phyloP scores from a whole-genome alignment of 169 alveolate genomes.

The Eimeria falciformis region DNA sequence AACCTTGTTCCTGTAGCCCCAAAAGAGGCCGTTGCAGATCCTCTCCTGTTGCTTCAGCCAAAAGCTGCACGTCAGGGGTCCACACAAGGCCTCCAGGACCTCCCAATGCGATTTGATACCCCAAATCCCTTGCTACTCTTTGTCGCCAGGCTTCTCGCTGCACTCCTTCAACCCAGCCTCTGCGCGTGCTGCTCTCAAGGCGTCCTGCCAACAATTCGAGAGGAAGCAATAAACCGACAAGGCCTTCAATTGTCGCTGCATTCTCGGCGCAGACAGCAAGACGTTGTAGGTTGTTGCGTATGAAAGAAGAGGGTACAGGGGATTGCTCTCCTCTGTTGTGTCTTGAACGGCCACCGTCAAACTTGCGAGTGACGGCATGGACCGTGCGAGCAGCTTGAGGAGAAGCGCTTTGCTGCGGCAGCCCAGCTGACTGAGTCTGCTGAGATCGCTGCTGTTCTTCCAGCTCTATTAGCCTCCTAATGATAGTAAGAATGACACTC shows the following conservation, averaged over 20 bases:
- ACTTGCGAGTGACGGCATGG: slow-evolving; percentile 22
- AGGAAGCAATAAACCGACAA: slow-evolving; percentile 1
- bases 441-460: slow-evolving; percentile 46
- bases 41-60: slow-evolving; percentile 7
- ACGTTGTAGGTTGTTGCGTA: slow-evolving; percentile 25
- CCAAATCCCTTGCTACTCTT: slow-evolving; percentile 16
- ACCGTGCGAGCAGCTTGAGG: slow-evolving; percentile 7
- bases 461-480: slow-evolving; percentile 24
- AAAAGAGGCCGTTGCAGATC: background rate
- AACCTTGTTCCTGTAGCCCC: background rate
- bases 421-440: background rate
- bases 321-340: background rate
- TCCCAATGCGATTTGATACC: slow-evolving; percentile 41
- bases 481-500: background rate
- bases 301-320: background rate
- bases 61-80: slow-evolving; percentile 55
- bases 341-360: background rate
- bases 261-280: slow-evolving; percentile 36
- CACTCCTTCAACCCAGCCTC: slow-evolving; percentile 43
- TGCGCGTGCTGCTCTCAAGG: slow-evolving; percentile 34
- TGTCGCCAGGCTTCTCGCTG: slow-evolving; percentile 46
- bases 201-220: background rate
- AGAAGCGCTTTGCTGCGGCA: background rate
- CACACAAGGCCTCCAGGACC: slow-evolving; percentile 66
- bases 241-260: slow-evolving; percentile 1